Percentiles rank a stretch among this genome's conserved stretches.
Evolutionary conservation across 805 yeast genomes (phyloP).

Genomic region (Brettanomyces sp.): DNA sequence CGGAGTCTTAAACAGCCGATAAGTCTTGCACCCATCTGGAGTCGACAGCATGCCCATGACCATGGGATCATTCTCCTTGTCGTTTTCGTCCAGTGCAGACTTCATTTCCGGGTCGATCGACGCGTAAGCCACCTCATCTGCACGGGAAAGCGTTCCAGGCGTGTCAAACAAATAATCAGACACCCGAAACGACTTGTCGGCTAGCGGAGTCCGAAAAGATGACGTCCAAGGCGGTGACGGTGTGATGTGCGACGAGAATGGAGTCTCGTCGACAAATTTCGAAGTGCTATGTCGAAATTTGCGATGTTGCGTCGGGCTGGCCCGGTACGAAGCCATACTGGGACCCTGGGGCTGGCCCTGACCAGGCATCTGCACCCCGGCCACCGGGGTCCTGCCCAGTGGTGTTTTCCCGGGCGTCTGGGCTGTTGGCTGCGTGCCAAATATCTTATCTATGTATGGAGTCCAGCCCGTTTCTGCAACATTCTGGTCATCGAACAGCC

Average conservation of each 20-base stretch:
- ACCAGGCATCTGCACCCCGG: not conserved
- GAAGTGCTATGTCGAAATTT: not conserved
- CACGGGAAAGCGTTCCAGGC: conserved; percentile 7
- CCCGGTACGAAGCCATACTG: not conserved
- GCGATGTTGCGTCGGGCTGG: not conserved
- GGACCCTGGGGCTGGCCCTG: not conserved
- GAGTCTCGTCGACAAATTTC: not conserved
- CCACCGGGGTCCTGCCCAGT: no score
- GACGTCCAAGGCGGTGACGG: not conserved
- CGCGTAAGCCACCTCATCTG: not conserved
- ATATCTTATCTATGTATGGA: conserved; percentile 19
- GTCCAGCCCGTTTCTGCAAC: conserved; percentile 16
- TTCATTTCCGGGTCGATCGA: conserved; percentile 10
- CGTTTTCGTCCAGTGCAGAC: conserved; percentile 11
- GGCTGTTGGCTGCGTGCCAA: conserved; percentile 3
- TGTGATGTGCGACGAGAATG: not conserved
- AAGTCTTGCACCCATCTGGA: conserved; percentile 2
- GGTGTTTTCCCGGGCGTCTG: not conserved
- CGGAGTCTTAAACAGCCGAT: conserved; percentile 6
- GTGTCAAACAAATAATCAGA: conserved; percentile 17
- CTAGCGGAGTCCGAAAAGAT: conserved; percentile 12
- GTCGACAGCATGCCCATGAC: conserved; percentile 1
- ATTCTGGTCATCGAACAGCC: conserved; percentile 12
- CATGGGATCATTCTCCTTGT: conserved; percentile 16
- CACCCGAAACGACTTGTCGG: conserved; percentile 13